phyloP scores from a whole-genome alignment of 2,329 filamentous ascomycete genomes.

The Nannizzia gypsea region DNA sequence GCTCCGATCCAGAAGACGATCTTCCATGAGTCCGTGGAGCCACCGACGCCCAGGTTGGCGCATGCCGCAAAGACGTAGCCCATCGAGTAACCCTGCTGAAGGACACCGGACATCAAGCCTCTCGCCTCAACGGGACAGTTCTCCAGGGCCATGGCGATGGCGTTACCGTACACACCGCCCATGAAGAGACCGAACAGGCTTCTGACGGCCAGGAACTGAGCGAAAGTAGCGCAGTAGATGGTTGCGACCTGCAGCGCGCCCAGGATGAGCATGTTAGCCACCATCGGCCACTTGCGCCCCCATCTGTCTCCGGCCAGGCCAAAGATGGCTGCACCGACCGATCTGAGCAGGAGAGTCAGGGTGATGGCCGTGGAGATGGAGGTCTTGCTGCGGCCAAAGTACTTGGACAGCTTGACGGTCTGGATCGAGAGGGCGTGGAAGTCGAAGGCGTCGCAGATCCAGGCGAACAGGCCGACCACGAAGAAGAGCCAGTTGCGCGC shows the following conservation, averaged over 20 bases:
- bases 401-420: constrained; percentile 41
- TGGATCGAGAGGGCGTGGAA: constrained; percentile 53
- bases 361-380: constrained; percentile 50
- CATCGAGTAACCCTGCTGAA: constrained; percentile 55
- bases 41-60: constrained; percentile 44
- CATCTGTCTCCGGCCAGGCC: constrained; percentile 44
- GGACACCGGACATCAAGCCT: constrained; percentile 49
- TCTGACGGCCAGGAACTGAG: constrained; percentile 47
- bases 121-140: constrained; percentile 49
- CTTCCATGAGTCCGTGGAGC: constrained; percentile 68
- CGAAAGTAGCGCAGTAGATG: constrained; percentile 48
- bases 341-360: constrained; percentile 50
- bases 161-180: constrained; percentile 47
- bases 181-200: constrained; percentile 54
- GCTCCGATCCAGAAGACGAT: constrained; percentile 86
- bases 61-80: constrained; percentile 53
- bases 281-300: constrained; percentile 48
- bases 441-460: constrained; percentile 57
- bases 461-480: constrained; percentile 59
- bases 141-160: constrained; percentile 50
- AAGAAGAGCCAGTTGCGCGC: constrained; percentile 63
- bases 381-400: constrained; percentile 43
- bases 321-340: constrained; percentile 49
- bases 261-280: constrained; percentile 51
- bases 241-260: constrained; percentile 50